These are phyloP conservation scores for Dovyalis caffra DNA, from an alignment of 345 rosid species.

Conservation along the genomic window DNA sequence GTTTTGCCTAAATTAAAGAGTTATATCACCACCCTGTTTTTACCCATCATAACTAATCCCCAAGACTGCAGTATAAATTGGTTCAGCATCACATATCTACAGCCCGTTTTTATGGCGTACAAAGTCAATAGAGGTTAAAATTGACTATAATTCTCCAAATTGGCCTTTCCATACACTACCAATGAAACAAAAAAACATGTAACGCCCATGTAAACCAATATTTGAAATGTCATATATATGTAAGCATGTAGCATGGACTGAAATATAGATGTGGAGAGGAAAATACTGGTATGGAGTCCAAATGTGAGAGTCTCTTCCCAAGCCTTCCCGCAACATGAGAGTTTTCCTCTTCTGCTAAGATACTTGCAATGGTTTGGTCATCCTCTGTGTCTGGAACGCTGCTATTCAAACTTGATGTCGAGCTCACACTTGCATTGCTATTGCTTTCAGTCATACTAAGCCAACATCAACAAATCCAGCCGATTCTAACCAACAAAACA, in stretches of 20 bases:
- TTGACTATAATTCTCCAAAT: not conserved
- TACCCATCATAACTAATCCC: not conserved
- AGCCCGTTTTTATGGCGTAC: not conserved
- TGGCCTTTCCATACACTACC: not conserved
- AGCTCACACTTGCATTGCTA: constrained; percentile 66
- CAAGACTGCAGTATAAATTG: not conserved
- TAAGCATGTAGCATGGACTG: not conserved
- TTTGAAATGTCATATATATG: not conserved
- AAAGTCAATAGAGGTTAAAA: not conserved
- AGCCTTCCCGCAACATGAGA: constrained; percentile 48
- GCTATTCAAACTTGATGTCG: constrained; percentile 77
- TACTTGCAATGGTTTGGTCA: constrained; percentile 73
- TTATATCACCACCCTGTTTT: not conserved
- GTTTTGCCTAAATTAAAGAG: not conserved
- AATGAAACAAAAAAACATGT: not conserved
- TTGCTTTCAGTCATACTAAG: constrained; percentile 49
- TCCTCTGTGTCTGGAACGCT: constrained; percentile 75
- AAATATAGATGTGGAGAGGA: constrained; percentile 7
- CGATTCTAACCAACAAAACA: constrained; percentile 5
- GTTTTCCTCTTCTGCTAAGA: constrained; percentile 66
- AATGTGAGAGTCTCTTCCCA: constrained; percentile 80
- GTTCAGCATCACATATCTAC: not conserved
- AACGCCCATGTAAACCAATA: not conserved
- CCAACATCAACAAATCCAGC: not conserved
- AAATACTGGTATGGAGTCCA: constrained; percentile 83